Base-by-base conservation (phyloP, 129 eudicot species). In the Logfia minima region DNA sequence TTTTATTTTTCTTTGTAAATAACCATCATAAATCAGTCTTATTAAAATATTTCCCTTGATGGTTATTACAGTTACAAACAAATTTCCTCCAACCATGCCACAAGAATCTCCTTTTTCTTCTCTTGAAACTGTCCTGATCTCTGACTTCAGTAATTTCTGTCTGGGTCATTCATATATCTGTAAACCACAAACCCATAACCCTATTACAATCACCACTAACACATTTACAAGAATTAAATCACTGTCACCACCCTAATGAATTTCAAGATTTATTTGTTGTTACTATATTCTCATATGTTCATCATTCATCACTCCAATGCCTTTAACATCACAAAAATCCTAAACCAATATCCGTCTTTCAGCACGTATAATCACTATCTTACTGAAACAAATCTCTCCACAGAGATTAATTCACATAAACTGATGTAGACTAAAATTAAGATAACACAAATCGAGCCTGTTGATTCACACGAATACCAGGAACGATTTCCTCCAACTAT, bases 361-460 rank as follows among this genome's bases (percentile, higher is more conserved):
- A 82, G 78, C 84, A 74, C 45, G 53, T 90, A 88, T 84, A 85
- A 86, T 52, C 63, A 34, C 65, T 88, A 85, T 79, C 84, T 90
- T 55, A 55, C 86, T 7, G 80, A 85, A 71, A 90, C 96, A 14
- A 56, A 71, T 24, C 72, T 88, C 10, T 86, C 90, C 1, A 6
- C 48, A n/a, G 78, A 78, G 35, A 82, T 90, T 77, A 86, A 84
- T 79, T 80, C 81, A 11, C 86, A 84, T 72, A 66, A n/a, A n/a
- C n/a, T n/a, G n/a, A n/a, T n/a, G n/a, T n/a, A n/a, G n/a, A n/a
- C n/a, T n/a, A n/a, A n/a, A n/a, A n/a, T n/a, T n/a, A n/a, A n/a
- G n/a, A n/a, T n/a, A n/a, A n/a, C n/a, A n/a, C n/a, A n/a, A n/a
- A n/a, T n/a, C n/a, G n/a, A n/a, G n/a, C n/a, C n/a, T n/a, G n/a